Base-by-base conservation (phyloP, 1,284 basidiomycete genomes). In the Neolentinus lepideus region DNA sequence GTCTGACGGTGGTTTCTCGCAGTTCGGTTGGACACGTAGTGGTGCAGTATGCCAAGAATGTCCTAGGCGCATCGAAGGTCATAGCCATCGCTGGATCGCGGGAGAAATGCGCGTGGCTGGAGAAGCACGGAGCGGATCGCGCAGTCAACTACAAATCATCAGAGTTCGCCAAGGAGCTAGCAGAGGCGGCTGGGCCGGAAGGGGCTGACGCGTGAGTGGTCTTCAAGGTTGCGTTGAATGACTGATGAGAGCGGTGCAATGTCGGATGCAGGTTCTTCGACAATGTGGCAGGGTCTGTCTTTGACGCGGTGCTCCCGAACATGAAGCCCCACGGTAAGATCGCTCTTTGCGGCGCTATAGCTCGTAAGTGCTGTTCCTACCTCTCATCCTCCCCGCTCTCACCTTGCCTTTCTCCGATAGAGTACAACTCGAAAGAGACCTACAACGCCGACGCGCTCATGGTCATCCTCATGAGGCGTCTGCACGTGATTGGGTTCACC, bases 71-170 rank as follows among this genome's bases (percentile, higher is more conserved):
- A 62, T 64, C 66, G 56, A 68, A 69, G 43, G 75, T 78, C 54
- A 66, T 78, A 57, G 76, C 74, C 29, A 72, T 77, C 52, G 76
- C 76, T 1, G 76, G 77, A 43, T 72, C 72, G 2, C 63, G 67
- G 19, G 71, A 72, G 48, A 79, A 79, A 68, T 76, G 74, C 63
- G 60, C 67, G 2, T 78, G 72, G 73, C 65, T 70, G 55, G 67
- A 73, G 56, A 67, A 67, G 35, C 66, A 75, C 54, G 73, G 73
- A 1, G 74, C 74, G 38, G 76, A 78, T 65, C 67, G 67, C 31
- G 74, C 71, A 27, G 64, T 78, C 64, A 75, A 78, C 62, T 78
- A 79, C 71, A 77, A 76, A 66, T 67, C 63, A 31, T 14, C 59
- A 16, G 52, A 48, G 3, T 61, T 61, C 46, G 51, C 47, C n/a